Evolutionary conservation across 768 basidiomycete genomes (phyloP).

Genomic region (Termitomyces sp.): DNA sequence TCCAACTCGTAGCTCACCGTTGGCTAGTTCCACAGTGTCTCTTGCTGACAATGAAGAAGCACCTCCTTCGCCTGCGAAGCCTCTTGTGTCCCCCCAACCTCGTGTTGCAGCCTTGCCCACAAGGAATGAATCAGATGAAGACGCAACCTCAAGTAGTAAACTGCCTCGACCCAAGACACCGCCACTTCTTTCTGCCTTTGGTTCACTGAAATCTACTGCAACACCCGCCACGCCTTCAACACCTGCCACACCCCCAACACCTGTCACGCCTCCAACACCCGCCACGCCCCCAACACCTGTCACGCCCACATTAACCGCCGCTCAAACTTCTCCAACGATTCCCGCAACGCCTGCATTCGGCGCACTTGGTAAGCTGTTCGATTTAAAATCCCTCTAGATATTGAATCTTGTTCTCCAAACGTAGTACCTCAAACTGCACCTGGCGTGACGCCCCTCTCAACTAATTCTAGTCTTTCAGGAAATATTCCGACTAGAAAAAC

Average conservation of each 20-base stretch:
- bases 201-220: slow-evolving; percentile 10
- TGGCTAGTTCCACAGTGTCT: slow-evolving; percentile 54
- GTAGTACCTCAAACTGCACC: background rate
- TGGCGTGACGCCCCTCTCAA: background rate
- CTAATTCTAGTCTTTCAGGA: slow-evolving; percentile 1
- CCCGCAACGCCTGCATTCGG: background rate
- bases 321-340: background rate
- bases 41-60: slow-evolving; percentile 38
- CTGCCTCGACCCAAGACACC: slow-evolving; percentile 46
- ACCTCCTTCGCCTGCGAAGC: slow-evolving; percentile 21
- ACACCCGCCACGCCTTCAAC: slow-evolving; percentile 3
- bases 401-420: background rate
- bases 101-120: slow-evolving; percentile 31
- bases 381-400: background rate
- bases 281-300: background rate
- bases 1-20: slow-evolving; percentile 73
- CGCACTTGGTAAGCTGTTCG: background rate
- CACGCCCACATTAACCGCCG: background rate
- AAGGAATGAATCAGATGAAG: slow-evolving; percentile 21
- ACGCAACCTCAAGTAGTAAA: slow-evolving; percentile 23
- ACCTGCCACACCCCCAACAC: slow-evolving; percentile 1
- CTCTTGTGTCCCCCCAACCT: slow-evolving; percentile 37
- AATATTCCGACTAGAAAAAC: slow-evolving; percentile 1
- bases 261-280: slow-evolving; percentile 5
- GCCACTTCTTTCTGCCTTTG: slow-evolving; percentile 37